These are phyloP conservation scores for Pneumocystis murina DNA, from an alignment of 1,139 yeast genomes.

Conservation along the genomic window DNA sequence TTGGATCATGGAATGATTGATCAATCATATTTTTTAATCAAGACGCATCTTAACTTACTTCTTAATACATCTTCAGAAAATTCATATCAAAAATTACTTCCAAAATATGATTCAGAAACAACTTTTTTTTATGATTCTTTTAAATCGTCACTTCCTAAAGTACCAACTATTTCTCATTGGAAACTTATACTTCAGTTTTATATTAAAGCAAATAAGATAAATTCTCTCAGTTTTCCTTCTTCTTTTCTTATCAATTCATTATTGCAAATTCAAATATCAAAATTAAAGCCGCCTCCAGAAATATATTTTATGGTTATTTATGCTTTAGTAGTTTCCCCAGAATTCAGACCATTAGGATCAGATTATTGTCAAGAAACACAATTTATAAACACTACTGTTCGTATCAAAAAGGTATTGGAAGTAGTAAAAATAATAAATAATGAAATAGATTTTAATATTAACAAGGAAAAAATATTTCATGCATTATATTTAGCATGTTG, in stretches of 20 bases:
- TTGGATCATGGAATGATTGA: neutral
- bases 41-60: neutral
- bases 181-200: neutral
- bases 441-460: neutral
- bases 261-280: neutral
- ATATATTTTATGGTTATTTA: neutral
- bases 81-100: neutral
- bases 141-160: neutral
- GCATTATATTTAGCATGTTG: neutral
- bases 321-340: neutral
- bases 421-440: neutral
- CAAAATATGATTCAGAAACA: neutral
- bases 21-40: neutral
- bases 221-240: neutral
- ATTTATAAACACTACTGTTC: neutral
- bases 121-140: neutral
- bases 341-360: neutral
- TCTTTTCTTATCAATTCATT: neutral
- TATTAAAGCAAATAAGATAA: neutral
- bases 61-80: neutral
- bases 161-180: neutral
- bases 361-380: neutral
- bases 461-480: neutral
- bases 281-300: neutral
- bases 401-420: neutral